Conservation (phyloP, 2,329 filamentous ascomycete genomes). For the Ophiostoma sp. region DNA sequence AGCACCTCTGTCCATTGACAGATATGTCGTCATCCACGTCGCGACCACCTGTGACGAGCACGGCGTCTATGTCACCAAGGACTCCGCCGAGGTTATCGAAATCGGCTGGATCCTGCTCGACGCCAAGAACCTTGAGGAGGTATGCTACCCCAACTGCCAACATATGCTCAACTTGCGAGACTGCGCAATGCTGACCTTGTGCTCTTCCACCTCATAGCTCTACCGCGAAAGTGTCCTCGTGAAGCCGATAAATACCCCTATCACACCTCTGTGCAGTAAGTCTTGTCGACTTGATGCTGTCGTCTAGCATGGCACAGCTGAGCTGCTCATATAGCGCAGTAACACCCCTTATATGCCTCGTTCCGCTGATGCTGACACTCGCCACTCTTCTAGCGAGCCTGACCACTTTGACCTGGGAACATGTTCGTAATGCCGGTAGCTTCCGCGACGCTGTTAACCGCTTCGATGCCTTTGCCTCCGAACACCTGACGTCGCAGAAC, state of each 20-base stretch:
- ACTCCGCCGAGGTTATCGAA: slow-evolving; percentile 98
- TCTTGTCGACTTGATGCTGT: slow-evolving; percentile 32
- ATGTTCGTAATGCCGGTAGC: slow-evolving; percentile 93
- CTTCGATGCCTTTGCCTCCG: slow-evolving; percentile 88
- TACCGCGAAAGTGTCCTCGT: slow-evolving; percentile 94
- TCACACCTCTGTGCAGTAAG: slow-evolving; percentile 98
- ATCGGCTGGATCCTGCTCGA: slow-evolving; percentile 96
- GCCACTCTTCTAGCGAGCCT: slow-evolving; percentile 63
- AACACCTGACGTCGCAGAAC: slow-evolving; percentile 85
- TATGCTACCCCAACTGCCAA: slow-evolving; percentile 37
- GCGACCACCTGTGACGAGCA: slow-evolving; percentile 99
- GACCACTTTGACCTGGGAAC: slow-evolving; percentile 97
- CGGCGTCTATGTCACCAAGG: slow-evolving; percentile 98
- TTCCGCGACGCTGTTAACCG: slow-evolving; percentile 95
- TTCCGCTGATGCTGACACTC: too few species aligned
- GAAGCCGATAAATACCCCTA: slow-evolving; percentile 97
- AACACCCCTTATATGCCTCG: too few species aligned
- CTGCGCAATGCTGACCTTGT: slow-evolving; percentile 12
- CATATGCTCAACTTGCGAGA: background rate
- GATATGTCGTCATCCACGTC: slow-evolving; percentile 97
- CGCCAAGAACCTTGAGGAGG: slow-evolving; percentile 87
- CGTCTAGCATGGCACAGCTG: too few species aligned
- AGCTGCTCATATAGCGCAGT: too few species aligned
- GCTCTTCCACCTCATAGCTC: slow-evolving; percentile 62
- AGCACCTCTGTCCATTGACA: slow-evolving; percentile 69